Evolutionary conservation across 1,284 basidiomycete genomes (phyloP), one percentile per base, ranked within the genome.

Genomic region (Malassezia obtusa): DNA sequence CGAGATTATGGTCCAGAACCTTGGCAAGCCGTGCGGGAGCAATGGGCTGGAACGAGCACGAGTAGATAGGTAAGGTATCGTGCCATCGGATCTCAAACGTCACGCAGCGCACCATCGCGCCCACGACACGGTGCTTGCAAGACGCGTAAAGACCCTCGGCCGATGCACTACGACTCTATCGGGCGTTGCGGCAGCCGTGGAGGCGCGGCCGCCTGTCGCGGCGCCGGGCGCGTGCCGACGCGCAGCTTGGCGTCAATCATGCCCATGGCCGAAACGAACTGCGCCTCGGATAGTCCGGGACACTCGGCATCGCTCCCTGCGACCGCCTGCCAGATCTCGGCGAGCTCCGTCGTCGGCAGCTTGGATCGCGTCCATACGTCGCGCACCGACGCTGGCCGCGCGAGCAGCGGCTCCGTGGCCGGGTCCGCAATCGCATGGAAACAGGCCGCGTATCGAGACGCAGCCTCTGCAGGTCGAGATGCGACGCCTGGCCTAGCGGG

Each of bases 31-130:
- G 66, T 22, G 57, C 48, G 25, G 63, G 28, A 3, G 62, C 50
- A n/a, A 73, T 60, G 24, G 71, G 65, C 38, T 71, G 68, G 37
- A 73, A 71, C 15, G 62, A 61, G 50, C 67, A 70, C 40, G 65
- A 64, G 50, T 70, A 73, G 55, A 73, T 72, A 19, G 71, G 71
- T 46, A 70, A 62, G 40, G 65, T 71, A 52, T 73, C 66, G 39
- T 73, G 71, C 71, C 71, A 73, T 38, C 69, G 59, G 48, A 73
- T 71, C 52, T 73, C 71, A 52, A 73, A 71, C 19, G 71, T 71
- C 50, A 65, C 63, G 33, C 67, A 66, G 49, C 67, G 67, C 11
- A 73, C 68, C 69, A 73, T 62, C 49, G 33, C 37, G 43, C 39
- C 33, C 39, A 24, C 8, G 22, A 26, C 39, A 38, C 41, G 32